Base-by-base conservation (phyloP, 768 basidiomycete genomes). In the Suillus weaverae region DNA sequence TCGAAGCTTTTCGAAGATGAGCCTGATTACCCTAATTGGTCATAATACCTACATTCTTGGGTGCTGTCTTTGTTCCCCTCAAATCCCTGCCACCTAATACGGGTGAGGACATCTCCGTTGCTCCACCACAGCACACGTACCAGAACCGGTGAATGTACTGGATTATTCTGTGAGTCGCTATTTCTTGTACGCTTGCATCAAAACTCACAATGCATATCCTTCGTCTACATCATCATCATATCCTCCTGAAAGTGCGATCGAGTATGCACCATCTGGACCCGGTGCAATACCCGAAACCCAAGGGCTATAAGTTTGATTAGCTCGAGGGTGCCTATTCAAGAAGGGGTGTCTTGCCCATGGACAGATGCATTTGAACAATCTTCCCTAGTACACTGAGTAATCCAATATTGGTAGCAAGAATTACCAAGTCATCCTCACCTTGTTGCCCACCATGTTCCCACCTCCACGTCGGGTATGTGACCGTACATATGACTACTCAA, bases 231-330 rank as follows among this genome's bases (percentile, higher is more conserved):
- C 93, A 62, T 94, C 93, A 38, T 91, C 89, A 64, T 95, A 95
- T 2, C 92, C 95, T 13, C 95, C 95, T 46, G 92, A 94, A 4
- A 97, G 84, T 3, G 91, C 94, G 16, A 97, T 85, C 50, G 92
- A 94, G 68, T 90, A 92, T 2, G 92, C 91, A 2, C 95, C 95
- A 6, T 88, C 66, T 0, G 78, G 77, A 3, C 89, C 82, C 16
- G 76, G 70, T 76, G 36, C 81, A 51, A 97, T 96, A 0, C 95
- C 95, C 41, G 85, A 90, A 7, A 97, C 94, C 81, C 85, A 87
- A 0, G 94, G 94, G 2, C 92, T 95, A 35, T 26, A 55, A 16
- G 44, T 32, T 39, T 62, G 59, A 20, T 67, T 57, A 32, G n/a
- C 36, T 30, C 35, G 62, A 35, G 57, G 66, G 60, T 0, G 57